Percentiles rank a stretch among this genome's conserved stretches.
Evolutionary conservation across 2,329 filamentous ascomycete genomes (phyloP).

Genomic region (Hymenoscyphus albidus): DNA sequence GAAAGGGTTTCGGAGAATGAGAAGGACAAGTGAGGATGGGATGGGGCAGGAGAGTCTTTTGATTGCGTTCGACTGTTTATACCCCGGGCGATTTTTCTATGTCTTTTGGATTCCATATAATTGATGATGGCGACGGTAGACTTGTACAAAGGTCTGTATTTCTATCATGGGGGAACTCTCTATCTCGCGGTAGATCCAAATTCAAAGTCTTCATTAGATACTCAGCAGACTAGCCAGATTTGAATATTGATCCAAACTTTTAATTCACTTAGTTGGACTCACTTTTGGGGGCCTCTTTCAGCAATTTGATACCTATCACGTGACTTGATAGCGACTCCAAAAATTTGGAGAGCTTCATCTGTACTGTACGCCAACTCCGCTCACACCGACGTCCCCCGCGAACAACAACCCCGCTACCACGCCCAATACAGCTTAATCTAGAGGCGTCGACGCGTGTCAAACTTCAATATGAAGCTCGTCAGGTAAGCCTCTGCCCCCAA

Average conservation of each 20-base stretch:
- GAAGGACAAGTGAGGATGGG: constrained; percentile 47
- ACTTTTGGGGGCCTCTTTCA: too few species aligned
- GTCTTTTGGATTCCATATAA: background rate
- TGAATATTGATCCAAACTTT: background rate
- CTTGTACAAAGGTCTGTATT: background rate
- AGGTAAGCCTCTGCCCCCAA: constrained; percentile 58
- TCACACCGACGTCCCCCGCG: constrained; percentile 6
- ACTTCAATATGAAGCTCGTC: constrained; percentile 88
- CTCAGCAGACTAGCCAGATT: background rate
- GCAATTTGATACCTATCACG: background rate
- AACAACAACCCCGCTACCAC: constrained; percentile 11
- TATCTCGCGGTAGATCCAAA: background rate
- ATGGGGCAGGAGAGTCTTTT: background rate
- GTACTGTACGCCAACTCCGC: constrained; percentile 3
- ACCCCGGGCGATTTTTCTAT: background rate
- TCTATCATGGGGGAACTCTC: background rate
- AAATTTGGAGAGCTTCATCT: constrained; percentile 9
- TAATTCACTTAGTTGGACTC: background rate
- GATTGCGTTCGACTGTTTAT: constrained; percentile 7
- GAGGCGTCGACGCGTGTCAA: constrained; percentile 2
- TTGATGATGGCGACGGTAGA: background rate
- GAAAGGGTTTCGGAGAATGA: constrained; percentile 83
- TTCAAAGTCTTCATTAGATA: constrained; percentile 4
- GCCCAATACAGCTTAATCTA: constrained; percentile 2
- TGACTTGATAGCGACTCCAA: constrained; percentile 2